These are phyloP conservation scores for Penicillium fimorum DNA, from an alignment of 495 filamentous ascomycete genomes.

Conservation along the genomic window DNA sequence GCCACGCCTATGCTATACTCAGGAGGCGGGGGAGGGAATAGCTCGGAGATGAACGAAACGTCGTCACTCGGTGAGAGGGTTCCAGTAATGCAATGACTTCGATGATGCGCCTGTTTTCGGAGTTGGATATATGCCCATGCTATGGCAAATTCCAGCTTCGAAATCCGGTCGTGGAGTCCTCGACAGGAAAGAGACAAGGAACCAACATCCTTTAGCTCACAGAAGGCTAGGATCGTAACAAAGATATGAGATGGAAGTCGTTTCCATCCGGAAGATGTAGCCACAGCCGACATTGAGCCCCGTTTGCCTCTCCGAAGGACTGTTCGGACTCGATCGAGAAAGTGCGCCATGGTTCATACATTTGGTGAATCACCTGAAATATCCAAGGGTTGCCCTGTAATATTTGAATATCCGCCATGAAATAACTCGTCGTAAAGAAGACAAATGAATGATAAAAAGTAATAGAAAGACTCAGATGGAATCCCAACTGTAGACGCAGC, in stretches of 20 bases:
- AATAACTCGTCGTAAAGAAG: not conserved
- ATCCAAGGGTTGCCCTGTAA: not conserved
- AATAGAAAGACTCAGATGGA: not conserved
- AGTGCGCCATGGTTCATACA: slow-evolving; percentile 14
- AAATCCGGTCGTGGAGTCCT: slow-evolving; percentile 21
- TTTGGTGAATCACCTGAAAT: not conserved
- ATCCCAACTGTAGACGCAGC: not conserved
- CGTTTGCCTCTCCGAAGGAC: slow-evolving; percentile 19
- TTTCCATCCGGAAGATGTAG: slow-evolving; percentile 21
- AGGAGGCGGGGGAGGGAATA: slow-evolving; percentile 35
- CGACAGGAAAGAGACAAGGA: slow-evolving; percentile 26
- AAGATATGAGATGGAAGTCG: slow-evolving; percentile 25
- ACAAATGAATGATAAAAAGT: not conserved
- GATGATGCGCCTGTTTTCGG: slow-evolving; percentile 7
- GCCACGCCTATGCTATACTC: slow-evolving; percentile 19
- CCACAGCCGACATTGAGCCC: not conserved
- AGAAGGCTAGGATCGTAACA: slow-evolving; percentile 21
- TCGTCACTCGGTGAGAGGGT: slow-evolving; percentile 25
- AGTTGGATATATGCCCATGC: slow-evolving; percentile 24
- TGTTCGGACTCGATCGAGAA: slow-evolving; percentile 19
- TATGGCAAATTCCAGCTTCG: slow-evolving; percentile 26
- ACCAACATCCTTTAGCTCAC: slow-evolving; percentile 24
- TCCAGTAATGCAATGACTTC: not conserved
- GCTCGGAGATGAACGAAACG: slow-evolving; percentile 27
- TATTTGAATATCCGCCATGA: not conserved